Percentiles rank a stretch among this genome's conserved stretches.
Conservation (phyloP, 495 filamentous ascomycete species). For the Hypoxylon lenormandii region DNA sequence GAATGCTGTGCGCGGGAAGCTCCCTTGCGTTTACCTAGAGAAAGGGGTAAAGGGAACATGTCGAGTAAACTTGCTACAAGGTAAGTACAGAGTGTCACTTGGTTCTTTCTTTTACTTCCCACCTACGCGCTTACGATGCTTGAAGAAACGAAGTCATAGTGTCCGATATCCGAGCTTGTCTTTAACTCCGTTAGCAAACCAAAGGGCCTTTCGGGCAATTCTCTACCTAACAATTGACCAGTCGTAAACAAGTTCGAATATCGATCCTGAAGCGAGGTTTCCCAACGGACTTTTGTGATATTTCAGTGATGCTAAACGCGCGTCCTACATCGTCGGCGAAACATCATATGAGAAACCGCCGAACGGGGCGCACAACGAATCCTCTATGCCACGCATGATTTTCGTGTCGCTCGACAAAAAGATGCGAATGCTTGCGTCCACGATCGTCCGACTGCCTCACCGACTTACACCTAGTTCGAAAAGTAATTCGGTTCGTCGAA, state of each 20-base stretch:
- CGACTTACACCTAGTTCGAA: neutral
- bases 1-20: too few relatives aligned
- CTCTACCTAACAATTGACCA: too few relatives aligned
- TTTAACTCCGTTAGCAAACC: too few relatives aligned
- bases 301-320: conserved; percentile 15
- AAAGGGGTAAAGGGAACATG: too few relatives aligned
- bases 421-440: neutral
- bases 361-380: conserved; percentile 15
- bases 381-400: neutral
- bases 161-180: too few relatives aligned
- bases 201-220: too few relatives aligned
- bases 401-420: conserved; percentile 2
- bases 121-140: too few relatives aligned
- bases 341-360: conserved; percentile 28
- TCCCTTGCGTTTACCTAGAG: too few relatives aligned
- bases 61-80: too few relatives aligned
- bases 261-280: neutral
- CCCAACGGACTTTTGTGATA: conserved; percentile 8
- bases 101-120: too few relatives aligned
- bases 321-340: conserved; percentile 35
- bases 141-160: too few relatives aligned
- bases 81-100: too few relatives aligned
- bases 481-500: neutral
- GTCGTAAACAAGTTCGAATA: neutral
- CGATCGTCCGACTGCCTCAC: neutral